Base-by-base conservation (phyloP, 805 yeast genomes). In the Brettanomyces naardenensis region DNA sequence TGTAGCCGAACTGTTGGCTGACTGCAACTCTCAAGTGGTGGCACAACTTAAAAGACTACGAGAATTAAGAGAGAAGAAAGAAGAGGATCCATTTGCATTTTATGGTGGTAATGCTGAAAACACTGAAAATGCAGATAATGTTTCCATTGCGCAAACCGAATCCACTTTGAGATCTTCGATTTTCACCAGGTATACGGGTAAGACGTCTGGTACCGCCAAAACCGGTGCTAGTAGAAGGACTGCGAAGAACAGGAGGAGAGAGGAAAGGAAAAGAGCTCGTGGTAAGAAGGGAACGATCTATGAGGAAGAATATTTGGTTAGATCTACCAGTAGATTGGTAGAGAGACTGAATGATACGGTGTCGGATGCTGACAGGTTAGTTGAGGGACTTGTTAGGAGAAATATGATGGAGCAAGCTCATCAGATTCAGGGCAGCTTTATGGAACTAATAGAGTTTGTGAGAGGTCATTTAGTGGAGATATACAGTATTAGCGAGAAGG, bases 261-360 rank as follows among this genome's bases (percentile, higher is more conserved):
- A 90, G 61, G 98, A 90, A 56, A 76, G 98, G 52, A 92, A 92
- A 65, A 74, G 78, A 43, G 99, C 98, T 2, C 77, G 95, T 51
- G 99, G 99, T 43, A 87, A 94, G 67, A 92, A 92, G 65, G 97
- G 97, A 33, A 90, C 97, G 5, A 83, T 92, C 17, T 92, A 92
- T 53, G 99, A 92, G 59, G 98, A 92, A 58, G 97, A 92, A 58
- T 92, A 92, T 58, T 72, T 92, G 40, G 80, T 92, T 34, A 77
- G 75, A 48, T 89, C 97, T 3, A 78, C 86, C 41, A 92, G 95
- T 4, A 77, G 99, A 55, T 69, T 92, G 56, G 61, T 87, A 25
- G 97, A 87, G 39, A 75, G 98, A 49, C 61, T 92, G 41, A 73
- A 75, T 32, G 78, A 73, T 46, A 82, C 95, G 0, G 73, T 75